Evolutionary conservation across 345 rosid genomes (phyloP).

Genomic region (Lepidium sativum): DNA sequence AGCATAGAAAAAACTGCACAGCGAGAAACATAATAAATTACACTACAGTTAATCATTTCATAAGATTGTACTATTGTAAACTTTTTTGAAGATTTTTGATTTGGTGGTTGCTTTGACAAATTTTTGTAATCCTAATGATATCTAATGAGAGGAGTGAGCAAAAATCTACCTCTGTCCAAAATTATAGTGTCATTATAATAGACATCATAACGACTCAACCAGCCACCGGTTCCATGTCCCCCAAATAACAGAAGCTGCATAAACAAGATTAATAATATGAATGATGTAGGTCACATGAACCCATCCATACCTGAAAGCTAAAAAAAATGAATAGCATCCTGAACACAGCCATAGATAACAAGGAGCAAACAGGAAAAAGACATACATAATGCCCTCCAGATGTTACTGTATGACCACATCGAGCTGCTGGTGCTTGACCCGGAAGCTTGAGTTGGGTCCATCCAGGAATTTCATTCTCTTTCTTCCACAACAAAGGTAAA

Average conservation of each 20-base stretch:
- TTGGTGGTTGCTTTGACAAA: neutral
- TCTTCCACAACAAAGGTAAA: constrained; percentile 64
- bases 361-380: constrained; percentile 16
- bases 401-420: constrained; percentile 87
- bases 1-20: neutral
- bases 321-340: neutral
- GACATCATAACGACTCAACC: constrained; percentile 95
- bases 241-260: constrained; percentile 92
- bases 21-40: neutral
- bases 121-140: neutral
- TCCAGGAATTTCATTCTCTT: constrained; percentile 92
- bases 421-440: constrained; percentile 91
- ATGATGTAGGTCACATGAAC: neutral
- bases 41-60: constrained; percentile 4
- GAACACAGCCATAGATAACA: neutral
- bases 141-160: neutral
- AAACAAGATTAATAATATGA: neutral
- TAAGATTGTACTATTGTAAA: neutral
- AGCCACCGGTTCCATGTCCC: constrained; percentile 98
- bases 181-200: constrained; percentile 81
- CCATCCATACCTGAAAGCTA: neutral
- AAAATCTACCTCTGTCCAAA: constrained; percentile 67
- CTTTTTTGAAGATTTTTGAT: neutral
- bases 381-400: constrained; percentile 92
- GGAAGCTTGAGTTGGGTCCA: constrained; percentile 99